Conservation (phyloP, 495 filamentous ascomycete genomes). For the Schizothecium vesticola region DNA sequence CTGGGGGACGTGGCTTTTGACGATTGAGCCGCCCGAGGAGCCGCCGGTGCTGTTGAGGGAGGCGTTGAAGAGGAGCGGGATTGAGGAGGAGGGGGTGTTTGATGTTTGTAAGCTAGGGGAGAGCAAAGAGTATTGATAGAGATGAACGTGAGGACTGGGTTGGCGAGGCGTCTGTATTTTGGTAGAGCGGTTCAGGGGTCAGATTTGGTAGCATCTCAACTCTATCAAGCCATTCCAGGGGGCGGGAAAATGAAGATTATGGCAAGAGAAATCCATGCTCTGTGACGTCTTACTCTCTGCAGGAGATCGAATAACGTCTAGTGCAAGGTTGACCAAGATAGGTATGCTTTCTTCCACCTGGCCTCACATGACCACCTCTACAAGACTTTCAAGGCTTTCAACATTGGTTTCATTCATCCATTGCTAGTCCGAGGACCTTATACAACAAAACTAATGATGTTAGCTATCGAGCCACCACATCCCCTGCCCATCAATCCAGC, state of each 20-base stretch:
- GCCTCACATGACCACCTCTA: too few relatives aligned
- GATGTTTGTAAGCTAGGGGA: conserved; percentile 82
- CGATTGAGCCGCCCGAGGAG: conserved; percentile 75
- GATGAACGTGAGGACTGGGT: neutral
- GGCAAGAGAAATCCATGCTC: neutral
- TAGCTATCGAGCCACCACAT: too few relatives aligned
- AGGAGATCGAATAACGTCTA: neutral
- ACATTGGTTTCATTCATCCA: neutral
- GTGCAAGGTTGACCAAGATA: neutral
- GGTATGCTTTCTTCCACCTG: too few relatives aligned
- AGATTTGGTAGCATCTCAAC: neutral
- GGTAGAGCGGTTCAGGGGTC: neutral
- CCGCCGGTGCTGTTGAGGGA: conserved; percentile 69
- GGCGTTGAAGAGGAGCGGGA: conserved; percentile 60
- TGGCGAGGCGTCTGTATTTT: neutral
- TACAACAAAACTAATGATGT: too few relatives aligned
- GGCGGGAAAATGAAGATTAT: too few relatives aligned
- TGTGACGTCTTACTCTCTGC: neutral
- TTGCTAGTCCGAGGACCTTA: neutral
- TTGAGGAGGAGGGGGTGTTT: conserved; percentile 73
- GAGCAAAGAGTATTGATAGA: conserved; percentile 61
- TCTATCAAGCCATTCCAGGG: neutral
- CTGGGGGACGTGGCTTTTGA: conserved; percentile 88
- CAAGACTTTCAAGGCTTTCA: too few relatives aligned
- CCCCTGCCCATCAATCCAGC: neutral